Base-by-base conservation (phyloP, 2,329 filamentous ascomycete genomes). In the Orbilia ellipsospora region DNA sequence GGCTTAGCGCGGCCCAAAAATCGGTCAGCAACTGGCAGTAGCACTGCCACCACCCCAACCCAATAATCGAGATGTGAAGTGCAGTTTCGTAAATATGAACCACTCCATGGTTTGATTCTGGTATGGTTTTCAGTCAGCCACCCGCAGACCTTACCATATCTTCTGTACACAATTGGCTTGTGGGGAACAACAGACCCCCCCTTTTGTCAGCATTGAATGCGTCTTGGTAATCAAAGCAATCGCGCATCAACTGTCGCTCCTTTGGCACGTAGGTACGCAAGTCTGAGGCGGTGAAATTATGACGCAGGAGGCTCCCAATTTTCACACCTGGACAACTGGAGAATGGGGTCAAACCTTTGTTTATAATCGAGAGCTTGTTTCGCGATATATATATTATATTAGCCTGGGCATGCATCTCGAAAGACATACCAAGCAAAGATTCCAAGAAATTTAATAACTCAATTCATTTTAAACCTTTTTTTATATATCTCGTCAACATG, bases 41-140 rank as follows among this genome's bases (percentile, higher is more conserved):
- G 31, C 31, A 36, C 31, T 36, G 10, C 31, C 10, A 10, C 31
- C 31, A 36, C 31, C 31, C 31, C 10, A 36, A 36, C 31, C 6
- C 6, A 36, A 36, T 36, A 36, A 36, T 36, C 31, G 31, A 36
- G 5, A 36, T 36, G 31, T 36, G 31, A 36, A 36, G 8, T 36
- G 5, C 31, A 36, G 31, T 36, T 36, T 36, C 31, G 31, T 10
- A 36, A 36, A 36, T 36, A 7, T 36, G 31, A 36, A 36, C 31
- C 31, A 36, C 31, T 36, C 31, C 31, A 36, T 7, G 31, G 1
- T 7, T 10, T 7, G 10, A 36, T 36, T 36, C 31, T 36, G 31
- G 31, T 36, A 7, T 36, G 8, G 31, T 36, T 36, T 15, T 12
- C 44, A 26, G 66, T 70, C 56, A 70, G 66, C 66, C 66, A 70